Conservation (phyloP, 129 eudicot genomes). For the Chrysanthemum makinoi region DNA sequence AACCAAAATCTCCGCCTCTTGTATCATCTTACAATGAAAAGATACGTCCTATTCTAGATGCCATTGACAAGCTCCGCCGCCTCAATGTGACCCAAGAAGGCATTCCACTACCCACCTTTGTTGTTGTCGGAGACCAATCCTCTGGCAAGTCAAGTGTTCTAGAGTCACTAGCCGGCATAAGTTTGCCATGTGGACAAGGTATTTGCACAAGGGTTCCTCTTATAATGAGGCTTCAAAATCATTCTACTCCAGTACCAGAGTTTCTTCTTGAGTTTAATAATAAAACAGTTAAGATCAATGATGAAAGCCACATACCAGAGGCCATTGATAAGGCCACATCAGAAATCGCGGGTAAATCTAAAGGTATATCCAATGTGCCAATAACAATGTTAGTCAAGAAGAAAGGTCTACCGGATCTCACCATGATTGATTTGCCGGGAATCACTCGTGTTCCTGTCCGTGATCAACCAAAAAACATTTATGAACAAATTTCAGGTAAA, state of each 20-base stretch:
- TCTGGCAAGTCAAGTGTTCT: constrained; percentile 48
- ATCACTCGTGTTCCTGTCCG: too few relatives aligned
- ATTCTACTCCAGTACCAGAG: constrained; percentile 1
- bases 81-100: constrained; percentile 49
- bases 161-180: constrained; percentile 51
- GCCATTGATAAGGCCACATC: too few relatives aligned
- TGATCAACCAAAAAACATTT: too few relatives aligned
- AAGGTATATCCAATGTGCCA: too few relatives aligned
- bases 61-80: constrained; percentile 40
- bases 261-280: constrained; percentile 25
- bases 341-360: too few relatives aligned
- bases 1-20: constrained; percentile 14
- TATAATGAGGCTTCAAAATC: constrained; percentile 37
- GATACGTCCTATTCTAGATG: constrained; percentile 49
- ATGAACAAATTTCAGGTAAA: too few relatives aligned
- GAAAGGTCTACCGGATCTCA: too few relatives aligned
- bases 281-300: constrained; percentile 13
- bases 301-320: not conserved
- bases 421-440: too few relatives aligned
- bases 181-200: constrained; percentile 43
- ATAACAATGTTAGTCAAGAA: too few relatives aligned
- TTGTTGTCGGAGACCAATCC: constrained; percentile 51
- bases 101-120: constrained; percentile 48
- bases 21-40: constrained; percentile 36
- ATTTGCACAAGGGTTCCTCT: constrained; percentile 50